Percentiles rank a stretch among this genome's conserved stretches.
These are phyloP conservation scores for Rhizophagus sp. DNA, from an alignment of 192 early-diverging fungal species.

Conservation along the genomic window DNA sequence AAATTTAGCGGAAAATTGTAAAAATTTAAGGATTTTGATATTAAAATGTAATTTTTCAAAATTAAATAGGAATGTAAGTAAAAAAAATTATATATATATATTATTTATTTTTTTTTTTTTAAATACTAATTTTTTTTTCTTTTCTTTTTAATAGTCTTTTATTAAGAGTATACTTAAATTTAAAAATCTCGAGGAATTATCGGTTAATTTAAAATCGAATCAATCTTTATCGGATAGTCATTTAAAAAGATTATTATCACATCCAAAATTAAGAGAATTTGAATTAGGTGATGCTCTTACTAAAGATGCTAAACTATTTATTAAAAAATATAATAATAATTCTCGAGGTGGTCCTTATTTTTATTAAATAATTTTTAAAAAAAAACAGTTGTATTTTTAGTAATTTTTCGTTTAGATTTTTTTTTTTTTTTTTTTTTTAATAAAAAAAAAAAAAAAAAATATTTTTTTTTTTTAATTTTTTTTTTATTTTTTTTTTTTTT, in stretches of 20 bases:
- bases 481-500: too few species aligned
- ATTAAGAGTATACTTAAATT: neutral
- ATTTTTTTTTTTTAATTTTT: too few species aligned
- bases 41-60: neutral
- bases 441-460: too few species aligned
- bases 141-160: neutral
- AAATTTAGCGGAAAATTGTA: neutral
- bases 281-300: neutral
- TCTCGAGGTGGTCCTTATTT: neutral
- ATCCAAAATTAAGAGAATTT: neutral
- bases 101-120: neutral
- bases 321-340: neutral
- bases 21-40: neutral
- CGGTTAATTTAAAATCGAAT: neutral
- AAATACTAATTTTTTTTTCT: neutral
- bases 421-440: too few species aligned
- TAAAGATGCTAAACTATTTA: neutral
- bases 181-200: neutral
- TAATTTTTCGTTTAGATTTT: too few species aligned
- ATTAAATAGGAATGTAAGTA: neutral
- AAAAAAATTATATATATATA: too few species aligned
- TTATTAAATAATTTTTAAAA: neutral
- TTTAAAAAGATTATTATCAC: neutral
- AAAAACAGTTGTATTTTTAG: too few species aligned
- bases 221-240: neutral